Conservation (phyloP, 2,329 filamentous ascomycete species). For the Fusarium nelsonii region DNA sequence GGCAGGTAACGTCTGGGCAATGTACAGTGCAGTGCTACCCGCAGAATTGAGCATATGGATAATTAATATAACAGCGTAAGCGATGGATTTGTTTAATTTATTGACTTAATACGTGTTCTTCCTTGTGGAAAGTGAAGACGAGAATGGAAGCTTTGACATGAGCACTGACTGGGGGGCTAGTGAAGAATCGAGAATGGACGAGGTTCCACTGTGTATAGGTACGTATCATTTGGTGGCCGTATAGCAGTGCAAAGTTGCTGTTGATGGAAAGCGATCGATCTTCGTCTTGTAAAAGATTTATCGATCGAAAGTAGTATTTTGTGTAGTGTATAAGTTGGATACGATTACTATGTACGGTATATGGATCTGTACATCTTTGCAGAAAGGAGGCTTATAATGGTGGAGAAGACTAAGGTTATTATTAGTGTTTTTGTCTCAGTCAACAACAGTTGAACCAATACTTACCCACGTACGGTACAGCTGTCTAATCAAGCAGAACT, state of each 20-base stretch:
- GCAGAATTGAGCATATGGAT: constrained; percentile 16
- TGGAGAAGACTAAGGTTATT: constrained; percentile 21
- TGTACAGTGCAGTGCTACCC: background rate
- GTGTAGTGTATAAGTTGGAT: constrained; percentile 2
- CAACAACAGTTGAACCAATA: background rate
- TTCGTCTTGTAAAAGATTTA: constrained; percentile 4
- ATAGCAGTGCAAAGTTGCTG: constrained; percentile 3
- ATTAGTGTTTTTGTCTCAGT: constrained; percentile 6
- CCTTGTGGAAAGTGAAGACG: background rate
- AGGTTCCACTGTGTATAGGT: constrained; percentile 3
- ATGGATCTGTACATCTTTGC: constrained; percentile 1
- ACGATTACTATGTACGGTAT: background rate
- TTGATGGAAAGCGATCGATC: constrained; percentile 16
- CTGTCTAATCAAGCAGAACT: background rate
- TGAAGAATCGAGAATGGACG: background rate
- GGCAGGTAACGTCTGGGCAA: background rate
- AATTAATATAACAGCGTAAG: constrained; percentile 2
- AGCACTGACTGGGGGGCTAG: background rate
- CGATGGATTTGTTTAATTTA: constrained; percentile 6
- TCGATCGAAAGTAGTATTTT: constrained; percentile 25
- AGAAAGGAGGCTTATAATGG: constrained; percentile 11
- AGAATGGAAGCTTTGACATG: constrained; percentile 22
- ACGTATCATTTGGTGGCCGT: constrained; percentile 2
- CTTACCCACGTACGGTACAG: too few species aligned
- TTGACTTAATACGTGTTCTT: background rate